A percentile compares a stretch with the other conserved stretches of the same genome.
These are phyloP conservation scores for Fusarium pseudograminearum DNA, from an alignment of 2,329 filamentous ascomycete genomes.

Conservation along the genomic window DNA sequence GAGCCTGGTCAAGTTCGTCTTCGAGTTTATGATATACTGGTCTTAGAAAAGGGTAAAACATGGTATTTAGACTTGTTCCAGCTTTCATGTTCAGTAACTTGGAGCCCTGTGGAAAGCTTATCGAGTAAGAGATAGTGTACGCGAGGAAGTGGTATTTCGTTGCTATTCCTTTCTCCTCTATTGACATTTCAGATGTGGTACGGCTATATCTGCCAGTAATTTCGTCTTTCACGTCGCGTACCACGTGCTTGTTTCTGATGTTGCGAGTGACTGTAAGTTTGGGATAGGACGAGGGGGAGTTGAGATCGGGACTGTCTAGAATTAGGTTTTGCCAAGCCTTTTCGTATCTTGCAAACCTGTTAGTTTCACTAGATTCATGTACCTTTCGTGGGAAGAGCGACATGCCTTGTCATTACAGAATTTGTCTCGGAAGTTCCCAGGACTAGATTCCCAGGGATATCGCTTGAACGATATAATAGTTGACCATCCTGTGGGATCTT, in stretches of 20 bases:
- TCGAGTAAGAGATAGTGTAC: background rate
- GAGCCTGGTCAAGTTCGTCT: background rate
- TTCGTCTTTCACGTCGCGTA: no score
- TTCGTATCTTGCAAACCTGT: no score
- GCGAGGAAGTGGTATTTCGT: background rate
- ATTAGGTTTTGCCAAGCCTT: no score
- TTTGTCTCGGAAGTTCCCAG: background rate
- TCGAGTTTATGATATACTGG: background rate
- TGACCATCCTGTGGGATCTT: accelerated
- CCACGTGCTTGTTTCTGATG: no score
- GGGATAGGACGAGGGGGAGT: no score
- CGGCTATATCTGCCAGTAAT: no score
- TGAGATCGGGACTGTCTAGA: no score
- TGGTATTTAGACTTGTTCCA: background rate
- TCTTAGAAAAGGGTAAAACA: background rate
- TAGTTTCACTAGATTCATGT: no score
- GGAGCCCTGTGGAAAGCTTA: background rate
- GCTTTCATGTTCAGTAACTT: background rate
- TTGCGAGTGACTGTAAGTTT: no score
- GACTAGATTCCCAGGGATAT: background rate
- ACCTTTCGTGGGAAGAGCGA: no score
- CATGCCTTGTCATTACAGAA: background rate
- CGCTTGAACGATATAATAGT: background rate
- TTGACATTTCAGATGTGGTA: no score
- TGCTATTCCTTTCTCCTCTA: background rate